Base-by-base conservation (phyloP, 2,329 filamentous ascomycete species). In the Penicillium frequentans region DNA sequence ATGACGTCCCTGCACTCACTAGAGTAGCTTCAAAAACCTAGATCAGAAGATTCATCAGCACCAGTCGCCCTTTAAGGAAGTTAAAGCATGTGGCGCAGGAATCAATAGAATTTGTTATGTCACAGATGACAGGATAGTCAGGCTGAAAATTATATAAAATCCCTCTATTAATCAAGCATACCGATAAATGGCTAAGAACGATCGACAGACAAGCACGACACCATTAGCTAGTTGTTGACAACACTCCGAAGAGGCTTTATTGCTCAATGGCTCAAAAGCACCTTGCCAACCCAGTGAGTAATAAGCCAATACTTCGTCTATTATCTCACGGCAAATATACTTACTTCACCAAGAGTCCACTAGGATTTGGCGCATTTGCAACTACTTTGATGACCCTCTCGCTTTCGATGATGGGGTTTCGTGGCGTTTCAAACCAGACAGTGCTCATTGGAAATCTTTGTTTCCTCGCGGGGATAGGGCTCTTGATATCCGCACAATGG, bases 401-500 rank as follows among this genome's bases (percentile, higher is more conserved):
- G 23, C 33, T 57, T 39, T 47, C 42, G 9, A 51, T 54, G 56
- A 58, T 57, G 47, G 48, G 49, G 16, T 44, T 54, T 24, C 47
- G 51, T 26, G 23, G 43, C 8, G 23, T 48, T 31, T 54, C 31
- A 19, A 44, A 29, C 5, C 56, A 58, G 23, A 52, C 52, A 5
- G 48, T 58, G 16, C 55, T 55, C 29, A 37, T 50, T 21, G 56
- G 56, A 46, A 49, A 55, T 27, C 52, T 55, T 43, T 58, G 56
- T 13, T 55, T 58, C 6, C 44, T 55, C 5, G 52, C 49, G 24
- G 33, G 49, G 16, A 47, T 59, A 27, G 53, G 53, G 6, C 37
- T 59, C 21, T 33, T 59, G 10, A 56, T 59, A 45, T 56, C 57
- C 5, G 57, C 57, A 5, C 57, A 59, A 24, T 56, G 57, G 57